phyloP scores from a whole-genome alignment of 331 rosid species.

The Rosa hybrid region DNA sequence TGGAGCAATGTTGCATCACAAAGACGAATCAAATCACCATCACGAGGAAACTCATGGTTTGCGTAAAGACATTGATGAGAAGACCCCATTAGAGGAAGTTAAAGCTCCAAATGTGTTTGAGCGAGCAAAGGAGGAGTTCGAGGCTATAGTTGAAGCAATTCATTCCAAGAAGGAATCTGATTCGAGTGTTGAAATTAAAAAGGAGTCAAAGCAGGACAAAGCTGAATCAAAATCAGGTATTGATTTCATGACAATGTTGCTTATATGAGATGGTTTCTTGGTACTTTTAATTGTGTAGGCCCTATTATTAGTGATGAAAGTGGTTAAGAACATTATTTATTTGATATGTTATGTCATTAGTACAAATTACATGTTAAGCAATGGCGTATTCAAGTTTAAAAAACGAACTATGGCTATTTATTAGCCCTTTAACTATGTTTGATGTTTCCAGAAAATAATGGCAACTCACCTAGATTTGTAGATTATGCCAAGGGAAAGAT shows the following conservation, averaged over 20 bases:
- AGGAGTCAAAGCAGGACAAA: constrained; percentile 29
- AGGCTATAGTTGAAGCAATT: constrained; percentile 59
- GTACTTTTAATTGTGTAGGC: neutral
- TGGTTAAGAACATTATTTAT: neutral
- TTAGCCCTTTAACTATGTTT: constrained; percentile 12
- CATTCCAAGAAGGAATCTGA: constrained; percentile 50
- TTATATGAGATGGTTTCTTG: constrained; percentile 16
- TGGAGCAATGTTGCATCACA: constrained; percentile 23
- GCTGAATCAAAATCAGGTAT: constrained; percentile 48
- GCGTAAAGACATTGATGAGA: constrained; percentile 41
- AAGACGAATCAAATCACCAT: constrained; percentile 28
- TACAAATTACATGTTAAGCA: neutral
- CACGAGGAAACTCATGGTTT: constrained; percentile 55
- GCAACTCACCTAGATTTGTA: constrained; percentile 32
- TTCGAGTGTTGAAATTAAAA: constrained; percentile 35
- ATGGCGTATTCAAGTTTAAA: neutral
- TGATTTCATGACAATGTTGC: constrained; percentile 4
- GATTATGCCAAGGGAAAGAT: constrained; percentile 58
- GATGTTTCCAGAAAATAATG: constrained; percentile 43
- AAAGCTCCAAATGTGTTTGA: constrained; percentile 77
- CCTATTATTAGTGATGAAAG: neutral
- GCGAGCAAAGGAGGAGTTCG: constrained; percentile 69
- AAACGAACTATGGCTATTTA: neutral
- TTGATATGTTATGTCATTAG: neutral
- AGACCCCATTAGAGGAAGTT: constrained; percentile 52